Evolutionary conservation across 805 yeast species (phyloP).

Genomic region (Ogataea pini): DNA sequence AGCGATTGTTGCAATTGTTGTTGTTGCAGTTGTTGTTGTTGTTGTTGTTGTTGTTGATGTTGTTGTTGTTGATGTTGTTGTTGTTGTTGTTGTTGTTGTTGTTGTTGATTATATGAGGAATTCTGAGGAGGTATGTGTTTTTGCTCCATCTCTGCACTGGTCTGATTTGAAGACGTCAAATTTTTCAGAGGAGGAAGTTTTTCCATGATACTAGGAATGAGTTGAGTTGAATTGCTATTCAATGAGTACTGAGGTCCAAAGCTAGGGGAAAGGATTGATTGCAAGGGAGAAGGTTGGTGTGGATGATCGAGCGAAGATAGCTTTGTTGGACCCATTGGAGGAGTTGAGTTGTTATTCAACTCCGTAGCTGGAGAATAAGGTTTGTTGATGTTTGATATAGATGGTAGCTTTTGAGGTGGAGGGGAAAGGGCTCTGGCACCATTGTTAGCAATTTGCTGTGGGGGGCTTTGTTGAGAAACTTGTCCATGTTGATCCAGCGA

Average conservation of each 20-base stretch:
- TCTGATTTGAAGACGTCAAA: constrained; percentile 3
- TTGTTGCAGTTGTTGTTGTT: constrained; percentile 4
- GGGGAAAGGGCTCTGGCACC: constrained; percentile 19
- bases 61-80: neutral
- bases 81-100: neutral
- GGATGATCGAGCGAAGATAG: constrained; percentile 24
- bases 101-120: constrained; percentile 6
- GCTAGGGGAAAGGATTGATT: constrained; percentile 31
- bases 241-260: constrained; percentile 36
- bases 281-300: constrained; percentile 24
- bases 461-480: constrained; percentile 14
- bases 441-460: constrained; percentile 22
- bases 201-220: constrained; percentile 16
- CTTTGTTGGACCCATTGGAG: constrained; percentile 29
- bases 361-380: constrained; percentile 37
- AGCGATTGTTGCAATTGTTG: constrained; percentile 2
- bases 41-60: constrained; percentile 10
- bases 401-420: constrained; percentile 27
- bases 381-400: constrained; percentile 26
- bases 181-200: constrained; percentile 28
- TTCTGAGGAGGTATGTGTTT: constrained; percentile 7
- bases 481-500: constrained; percentile 14
- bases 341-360: constrained; percentile 26
- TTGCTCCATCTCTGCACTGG: constrained; percentile 7
- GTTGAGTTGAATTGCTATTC: constrained; percentile 16